phyloP scores from a whole-genome alignment of 768 basidiomycete genomes.

The Piloderma croceum region DNA sequence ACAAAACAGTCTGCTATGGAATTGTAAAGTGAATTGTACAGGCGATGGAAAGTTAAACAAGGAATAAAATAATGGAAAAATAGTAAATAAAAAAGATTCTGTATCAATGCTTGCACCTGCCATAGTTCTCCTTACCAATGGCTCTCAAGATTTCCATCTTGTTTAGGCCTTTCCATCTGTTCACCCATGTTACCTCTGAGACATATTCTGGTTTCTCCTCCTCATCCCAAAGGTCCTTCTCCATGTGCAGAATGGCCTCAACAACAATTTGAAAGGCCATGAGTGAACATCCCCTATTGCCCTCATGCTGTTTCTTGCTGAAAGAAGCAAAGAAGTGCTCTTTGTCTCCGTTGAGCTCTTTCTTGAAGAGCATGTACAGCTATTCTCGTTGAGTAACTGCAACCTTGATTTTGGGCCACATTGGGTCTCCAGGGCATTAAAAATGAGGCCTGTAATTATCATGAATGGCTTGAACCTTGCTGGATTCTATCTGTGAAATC shows the following conservation, averaged over 20 bases:
- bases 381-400: constrained; percentile 1
- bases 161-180: constrained; percentile 3
- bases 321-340: constrained; percentile 1
- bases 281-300: neutral
- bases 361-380: constrained; percentile 1
- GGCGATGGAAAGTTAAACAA: too few species aligned
- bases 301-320: neutral
- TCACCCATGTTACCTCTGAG: constrained; percentile 1
- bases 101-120: too few species aligned
- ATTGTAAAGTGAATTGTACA: constrained; percentile 1
- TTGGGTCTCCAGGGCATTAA: neutral
- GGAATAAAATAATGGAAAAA: too few species aligned
- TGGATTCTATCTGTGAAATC: constrained; percentile 2
- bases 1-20: neutral
- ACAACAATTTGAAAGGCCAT: constrained; percentile 1
- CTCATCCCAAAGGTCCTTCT: constrained; percentile 2
- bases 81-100: too few species aligned
- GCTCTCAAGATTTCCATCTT: constrained; percentile 9
- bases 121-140: constrained; percentile 8
- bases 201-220: constrained; percentile 1
- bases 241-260: constrained; percentile 3
- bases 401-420: constrained; percentile 3
- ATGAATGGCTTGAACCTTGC: neutral
- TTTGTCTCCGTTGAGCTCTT: constrained; percentile 1
- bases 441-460: constrained; percentile 2